phyloP scores from a whole-genome alignment of 1,139 yeast genomes.

The Blastobotrys malaysiensis region DNA sequence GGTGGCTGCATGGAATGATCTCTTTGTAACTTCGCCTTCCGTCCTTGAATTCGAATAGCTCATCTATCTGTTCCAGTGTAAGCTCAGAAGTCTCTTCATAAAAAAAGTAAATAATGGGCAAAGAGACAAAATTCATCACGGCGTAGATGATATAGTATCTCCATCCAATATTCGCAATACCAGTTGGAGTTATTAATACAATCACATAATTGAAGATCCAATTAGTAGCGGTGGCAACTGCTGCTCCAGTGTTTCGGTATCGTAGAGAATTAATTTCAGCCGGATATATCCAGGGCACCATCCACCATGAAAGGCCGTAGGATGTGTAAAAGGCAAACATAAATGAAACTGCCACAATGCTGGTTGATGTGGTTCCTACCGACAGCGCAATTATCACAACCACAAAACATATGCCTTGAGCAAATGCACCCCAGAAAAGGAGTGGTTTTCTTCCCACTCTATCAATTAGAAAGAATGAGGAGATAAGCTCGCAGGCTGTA shows the following conservation, averaged over 20 bases:
- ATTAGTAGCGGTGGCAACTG: constrained; percentile 64
- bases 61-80: constrained; percentile 49
- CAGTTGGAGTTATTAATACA: constrained; percentile 47
- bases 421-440: constrained; percentile 9
- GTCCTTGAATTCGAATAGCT: constrained; percentile 37
- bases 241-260: constrained; percentile 65
- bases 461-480: constrained; percentile 7
- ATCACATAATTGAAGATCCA: constrained; percentile 70
- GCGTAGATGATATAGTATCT: constrained; percentile 43
- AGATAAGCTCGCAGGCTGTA: background rate
- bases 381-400: constrained; percentile 9
- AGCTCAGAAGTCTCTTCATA: constrained; percentile 52
- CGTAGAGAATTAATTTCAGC: constrained; percentile 59
- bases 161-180: constrained; percentile 43
- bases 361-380: constrained; percentile 6
- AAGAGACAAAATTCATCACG: constrained; percentile 38
- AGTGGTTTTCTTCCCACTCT: constrained; percentile 9
- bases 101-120: constrained; percentile 53
- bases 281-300: constrained; percentile 5
- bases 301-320: constrained; percentile 5
- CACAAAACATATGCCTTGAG: constrained; percentile 12
- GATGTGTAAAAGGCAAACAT: constrained; percentile 10
- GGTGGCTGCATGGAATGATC: constrained; percentile 50
- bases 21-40: constrained; percentile 41
- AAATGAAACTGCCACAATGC: constrained; percentile 22